Evolutionary conservation across 169 alveolate genomes (phyloP).

Genomic region (Cryptosporidium meleagridis): DNA sequence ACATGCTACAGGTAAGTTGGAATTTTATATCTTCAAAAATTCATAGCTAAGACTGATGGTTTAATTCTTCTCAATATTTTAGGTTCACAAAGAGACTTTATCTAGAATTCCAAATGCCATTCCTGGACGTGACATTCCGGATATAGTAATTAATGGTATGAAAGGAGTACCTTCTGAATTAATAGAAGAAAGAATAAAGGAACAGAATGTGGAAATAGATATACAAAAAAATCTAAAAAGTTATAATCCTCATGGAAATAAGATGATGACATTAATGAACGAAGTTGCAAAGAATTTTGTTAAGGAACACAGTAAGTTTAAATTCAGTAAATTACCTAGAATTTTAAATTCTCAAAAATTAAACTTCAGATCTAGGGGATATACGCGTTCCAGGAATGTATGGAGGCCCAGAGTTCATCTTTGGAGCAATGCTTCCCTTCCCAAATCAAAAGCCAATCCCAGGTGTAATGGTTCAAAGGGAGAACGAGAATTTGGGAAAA

Average conservation of each 20-base stretch:
- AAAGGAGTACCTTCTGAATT: constrained; percentile 94
- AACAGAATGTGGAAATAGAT: constrained; percentile 48
- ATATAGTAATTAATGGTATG: constrained; percentile 95
- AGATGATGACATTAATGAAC: constrained; percentile 51
- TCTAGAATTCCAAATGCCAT: constrained; percentile 95
- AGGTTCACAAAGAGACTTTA: constrained; percentile 93
- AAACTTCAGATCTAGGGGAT: constrained; percentile 52
- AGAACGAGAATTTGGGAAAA: background rate
- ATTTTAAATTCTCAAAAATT: background rate
- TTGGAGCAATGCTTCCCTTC: constrained; percentile 72
- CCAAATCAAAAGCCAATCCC: constrained; percentile 69
- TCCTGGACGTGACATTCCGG: constrained; percentile 94
- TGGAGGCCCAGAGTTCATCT: constrained; percentile 72
- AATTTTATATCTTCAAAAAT: too few relatives aligned
- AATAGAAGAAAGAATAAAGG: constrained; percentile 82
- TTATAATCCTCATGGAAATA: constrained; percentile 70
- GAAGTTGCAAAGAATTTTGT: constrained; percentile 43
- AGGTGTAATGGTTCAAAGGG: constrained; percentile 60
- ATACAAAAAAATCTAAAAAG: constrained; percentile 3
- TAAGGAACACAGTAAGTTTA: constrained; percentile 52
- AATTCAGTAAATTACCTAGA: background rate
- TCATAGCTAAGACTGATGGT: constrained; percentile 74
- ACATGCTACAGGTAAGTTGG: constrained; percentile 85
- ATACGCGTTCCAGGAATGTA: constrained; percentile 74
- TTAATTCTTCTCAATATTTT: constrained; percentile 76